Percentiles rank a stretch among this genome's conserved stretches.
phyloP scores from a whole-genome alignment of 805 yeast species.

The Zygotorulaspora danielsina region DNA sequence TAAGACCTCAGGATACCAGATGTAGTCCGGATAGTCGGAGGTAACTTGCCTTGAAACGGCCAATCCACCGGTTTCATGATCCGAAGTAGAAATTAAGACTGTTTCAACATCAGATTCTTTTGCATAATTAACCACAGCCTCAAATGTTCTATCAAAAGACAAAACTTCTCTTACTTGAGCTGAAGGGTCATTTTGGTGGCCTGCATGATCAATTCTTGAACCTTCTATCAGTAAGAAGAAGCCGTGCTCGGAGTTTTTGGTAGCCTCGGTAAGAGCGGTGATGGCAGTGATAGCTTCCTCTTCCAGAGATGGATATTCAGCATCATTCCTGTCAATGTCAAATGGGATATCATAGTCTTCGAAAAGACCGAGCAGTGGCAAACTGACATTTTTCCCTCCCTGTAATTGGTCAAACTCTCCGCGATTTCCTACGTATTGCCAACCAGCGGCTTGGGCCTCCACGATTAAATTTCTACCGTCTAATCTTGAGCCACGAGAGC shows the following conservation, averaged over 20 bases:
- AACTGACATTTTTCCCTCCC: constrained; percentile 55
- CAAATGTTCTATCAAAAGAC: constrained; percentile 79
- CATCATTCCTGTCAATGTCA: constrained; percentile 67
- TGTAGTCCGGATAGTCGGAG: constrained; percentile 70
- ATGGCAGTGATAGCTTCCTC: constrained; percentile 77
- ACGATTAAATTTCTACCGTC: constrained; percentile 67
- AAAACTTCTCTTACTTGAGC: constrained; percentile 90
- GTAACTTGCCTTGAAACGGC: constrained; percentile 78
- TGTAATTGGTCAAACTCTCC: constrained; percentile 53
- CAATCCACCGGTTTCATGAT: constrained; percentile 95
- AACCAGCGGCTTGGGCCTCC: constrained; percentile 47
- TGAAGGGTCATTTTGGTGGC: constrained; percentile 90
- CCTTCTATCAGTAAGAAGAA: constrained; percentile 87
- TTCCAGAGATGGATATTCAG: constrained; percentile 66
- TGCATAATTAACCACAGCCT: constrained; percentile 67
- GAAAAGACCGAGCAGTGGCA: constrained; percentile 75
- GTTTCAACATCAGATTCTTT: constrained; percentile 70
- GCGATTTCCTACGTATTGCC: constrained; percentile 67
- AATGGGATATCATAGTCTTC: constrained; percentile 79
- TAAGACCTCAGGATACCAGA: constrained; percentile 81
- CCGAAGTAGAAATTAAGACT: constrained; percentile 75
- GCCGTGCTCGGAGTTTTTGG: constrained; percentile 71
- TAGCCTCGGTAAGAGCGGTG: constrained; percentile 59
- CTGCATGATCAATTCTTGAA: constrained; percentile 92
- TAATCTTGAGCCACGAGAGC: constrained; percentile 53